phyloP scores from a whole-genome alignment of 352 stramenopile species.

The Globisporangium rhizosaccharum region DNA sequence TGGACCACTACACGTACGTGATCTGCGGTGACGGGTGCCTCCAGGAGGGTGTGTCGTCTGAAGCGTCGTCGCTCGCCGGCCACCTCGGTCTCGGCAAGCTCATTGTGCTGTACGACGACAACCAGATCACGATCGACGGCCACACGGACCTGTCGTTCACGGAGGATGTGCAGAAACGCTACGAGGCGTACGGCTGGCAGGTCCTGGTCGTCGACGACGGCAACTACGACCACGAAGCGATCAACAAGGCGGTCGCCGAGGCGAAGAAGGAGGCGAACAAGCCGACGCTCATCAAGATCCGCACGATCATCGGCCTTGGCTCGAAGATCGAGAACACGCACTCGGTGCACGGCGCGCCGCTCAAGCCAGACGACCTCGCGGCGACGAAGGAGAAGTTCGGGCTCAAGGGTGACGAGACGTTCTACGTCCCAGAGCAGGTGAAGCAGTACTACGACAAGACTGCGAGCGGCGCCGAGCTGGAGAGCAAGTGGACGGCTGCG shows the following conservation, averaged over 20 bases:
- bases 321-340: conserved; percentile 91
- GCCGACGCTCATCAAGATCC: conserved; percentile 98
- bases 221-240: conserved; percentile 90
- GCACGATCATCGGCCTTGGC: conserved; percentile 95
- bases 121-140: conserved; percentile 99
- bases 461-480: conserved; percentile 53
- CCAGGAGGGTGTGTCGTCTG: conserved; percentile 96
- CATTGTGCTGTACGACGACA: conserved; percentile 99
- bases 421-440: conserved; percentile 93
- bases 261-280: conserved; percentile 94
- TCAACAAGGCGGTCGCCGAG: conserved; percentile 91
- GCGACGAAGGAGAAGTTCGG: conserved; percentile 90
- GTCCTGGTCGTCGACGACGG: conserved; percentile 93
- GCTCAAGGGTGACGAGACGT: conserved; percentile 90
- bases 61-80: conserved; percentile 95
- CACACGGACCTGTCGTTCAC: conserved; percentile 95
- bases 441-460: conserved; percentile 90
- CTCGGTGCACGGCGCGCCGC: conserved; percentile 93
- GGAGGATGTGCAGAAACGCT: conserved; percentile 97
- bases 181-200: conserved; percentile 98
- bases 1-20: conserved; percentile 99
- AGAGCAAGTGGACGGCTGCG: conserved; percentile 88
- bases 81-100: conserved; percentile 98
- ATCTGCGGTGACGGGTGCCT: conserved; percentile 99
- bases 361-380: conserved; percentile 93